Percentiles rank a stretch among this genome's conserved stretches.
These are phyloP conservation scores for Diaporthe amygdali DNA, from an alignment of 2,329 filamentous ascomycete species.

Conservation along the genomic window DNA sequence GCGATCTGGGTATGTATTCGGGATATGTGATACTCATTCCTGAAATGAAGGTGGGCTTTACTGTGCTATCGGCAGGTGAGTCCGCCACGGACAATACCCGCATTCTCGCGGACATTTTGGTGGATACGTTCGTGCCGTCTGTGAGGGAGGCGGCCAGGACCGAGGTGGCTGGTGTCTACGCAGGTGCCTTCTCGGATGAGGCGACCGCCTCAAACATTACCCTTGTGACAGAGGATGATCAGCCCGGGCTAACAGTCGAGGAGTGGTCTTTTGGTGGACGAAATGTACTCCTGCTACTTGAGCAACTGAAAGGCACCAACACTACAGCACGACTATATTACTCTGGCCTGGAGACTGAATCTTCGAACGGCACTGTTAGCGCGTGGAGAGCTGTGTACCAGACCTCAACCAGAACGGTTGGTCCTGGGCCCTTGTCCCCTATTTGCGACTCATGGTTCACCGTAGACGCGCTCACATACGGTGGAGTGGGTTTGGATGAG, in stretches of 20 bases:
- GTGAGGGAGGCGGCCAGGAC: slow-evolving; percentile 34
- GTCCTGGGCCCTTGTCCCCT: slow-evolving; percentile 41
- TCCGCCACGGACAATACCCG: slow-evolving; percentile 33
- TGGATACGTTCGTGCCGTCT: slow-evolving; percentile 35
- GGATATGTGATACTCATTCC: slow-evolving; percentile 39
- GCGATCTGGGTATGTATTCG: slow-evolving; percentile 38
- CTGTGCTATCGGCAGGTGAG: slow-evolving; percentile 35
- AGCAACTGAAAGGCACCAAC: slow-evolving; percentile 29
- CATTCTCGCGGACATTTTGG: slow-evolving; percentile 34
- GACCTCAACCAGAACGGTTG: slow-evolving; percentile 31
- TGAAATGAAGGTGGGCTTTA: slow-evolving; percentile 40
- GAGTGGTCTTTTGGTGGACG: slow-evolving; percentile 40
- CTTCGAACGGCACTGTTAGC: slow-evolving; percentile 30
- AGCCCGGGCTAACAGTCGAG: slow-evolving; percentile 35
- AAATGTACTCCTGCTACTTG: slow-evolving; percentile 35
- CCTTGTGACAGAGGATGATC: slow-evolving; percentile 33
- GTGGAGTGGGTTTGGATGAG: slow-evolving; percentile 11
- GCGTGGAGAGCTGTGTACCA: slow-evolving; percentile 40
- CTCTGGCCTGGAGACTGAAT: slow-evolving; percentile 33
- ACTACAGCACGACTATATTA: slow-evolving; percentile 39
- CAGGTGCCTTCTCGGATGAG: slow-evolving; percentile 31
- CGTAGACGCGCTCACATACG: neutral
- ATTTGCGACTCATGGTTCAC: slow-evolving; percentile 10
- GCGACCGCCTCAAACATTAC: slow-evolving; percentile 34
- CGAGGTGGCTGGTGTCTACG: slow-evolving; percentile 34